These are phyloP conservation scores for Benincasa hispida DNA, from an alignment of 306 rosid species.

Conservation along the genomic window DNA sequence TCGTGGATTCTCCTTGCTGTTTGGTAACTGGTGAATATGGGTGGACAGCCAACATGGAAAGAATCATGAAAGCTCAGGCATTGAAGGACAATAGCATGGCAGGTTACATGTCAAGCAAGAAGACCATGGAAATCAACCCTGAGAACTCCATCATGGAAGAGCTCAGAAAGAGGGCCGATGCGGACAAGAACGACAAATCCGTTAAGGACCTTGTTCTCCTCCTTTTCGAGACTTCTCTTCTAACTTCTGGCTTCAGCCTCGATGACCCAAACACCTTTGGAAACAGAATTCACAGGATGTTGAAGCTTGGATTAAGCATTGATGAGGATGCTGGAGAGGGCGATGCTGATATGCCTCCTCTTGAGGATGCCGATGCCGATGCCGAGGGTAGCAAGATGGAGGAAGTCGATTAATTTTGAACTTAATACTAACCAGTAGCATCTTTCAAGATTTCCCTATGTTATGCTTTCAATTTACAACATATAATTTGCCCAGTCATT, in stretches of 20 bases:
- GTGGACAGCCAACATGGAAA: conserved; percentile 26
- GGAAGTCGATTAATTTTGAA: conserved; percentile 55
- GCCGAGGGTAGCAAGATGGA: conserved; percentile 97
- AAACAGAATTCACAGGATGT: conserved; percentile 91
- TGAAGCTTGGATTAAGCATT: conserved; percentile 83
- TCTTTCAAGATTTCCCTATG: background rate
- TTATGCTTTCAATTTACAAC: background rate
- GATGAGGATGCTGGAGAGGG: conserved; percentile 58
- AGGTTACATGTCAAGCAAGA: conserved; percentile 91
- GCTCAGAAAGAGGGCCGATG: conserved; percentile 16
- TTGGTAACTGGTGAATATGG: conserved; percentile 22
- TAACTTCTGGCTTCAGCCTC: conserved; percentile 92
- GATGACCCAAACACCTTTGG: conserved; percentile 96
- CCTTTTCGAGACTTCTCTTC: conserved; percentile 79
- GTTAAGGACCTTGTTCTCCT: conserved; percentile 58
- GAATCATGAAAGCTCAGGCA: conserved; percentile 95
- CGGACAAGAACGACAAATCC: conserved; percentile 6
- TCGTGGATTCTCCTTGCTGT: conserved; percentile 21
- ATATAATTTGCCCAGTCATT: background rate
- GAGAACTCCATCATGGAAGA: conserved; percentile 52
- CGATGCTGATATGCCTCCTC: conserved; percentile 79
- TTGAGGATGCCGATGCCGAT: conserved; percentile 73
- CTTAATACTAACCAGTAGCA: background rate
- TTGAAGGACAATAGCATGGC: conserved; percentile 89
- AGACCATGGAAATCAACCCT: conserved; percentile 93